Evolutionary conservation across 2,329 filamentous ascomycete genomes (phyloP).

Genomic region (Magnaporthiopsis incrustans): DNA sequence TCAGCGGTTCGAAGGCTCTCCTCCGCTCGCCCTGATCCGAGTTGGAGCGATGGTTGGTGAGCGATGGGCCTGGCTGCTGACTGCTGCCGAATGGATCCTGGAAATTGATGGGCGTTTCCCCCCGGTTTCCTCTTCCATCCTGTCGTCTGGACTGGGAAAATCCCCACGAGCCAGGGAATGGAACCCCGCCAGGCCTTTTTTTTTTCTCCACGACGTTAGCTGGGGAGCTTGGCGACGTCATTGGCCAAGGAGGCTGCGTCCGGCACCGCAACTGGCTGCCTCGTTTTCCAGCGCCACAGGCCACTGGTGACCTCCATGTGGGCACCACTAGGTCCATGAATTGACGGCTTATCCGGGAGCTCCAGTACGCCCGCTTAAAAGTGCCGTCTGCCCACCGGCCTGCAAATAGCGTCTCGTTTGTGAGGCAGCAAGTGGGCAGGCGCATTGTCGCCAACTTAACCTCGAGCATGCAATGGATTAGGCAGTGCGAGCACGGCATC

Average conservation of each 20-base stretch:
- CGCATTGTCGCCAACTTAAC: background rate
- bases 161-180: background rate
- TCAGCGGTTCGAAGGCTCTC: background rate
- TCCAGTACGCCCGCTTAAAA: background rate
- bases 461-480: background rate
- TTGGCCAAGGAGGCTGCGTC: background rate
- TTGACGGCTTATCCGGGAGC: background rate
- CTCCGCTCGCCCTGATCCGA: background rate
- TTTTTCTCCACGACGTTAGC: too few relatives aligned
- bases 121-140: background rate
- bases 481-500: background rate
- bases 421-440: background rate
- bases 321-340: background rate
- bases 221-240: background rate
- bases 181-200: too few relatives aligned
- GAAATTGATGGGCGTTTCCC: background rate
- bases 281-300: background rate
- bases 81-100: background rate
- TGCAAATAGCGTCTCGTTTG: background rate
- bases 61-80: background rate
- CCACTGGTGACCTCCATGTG: background rate
- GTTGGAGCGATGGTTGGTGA: background rate
- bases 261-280: background rate
- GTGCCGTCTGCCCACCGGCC: background rate
- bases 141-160: background rate